phyloP scores from a whole-genome alignment of 805 yeast species.

The Myxozyma mucilagina region DNA sequence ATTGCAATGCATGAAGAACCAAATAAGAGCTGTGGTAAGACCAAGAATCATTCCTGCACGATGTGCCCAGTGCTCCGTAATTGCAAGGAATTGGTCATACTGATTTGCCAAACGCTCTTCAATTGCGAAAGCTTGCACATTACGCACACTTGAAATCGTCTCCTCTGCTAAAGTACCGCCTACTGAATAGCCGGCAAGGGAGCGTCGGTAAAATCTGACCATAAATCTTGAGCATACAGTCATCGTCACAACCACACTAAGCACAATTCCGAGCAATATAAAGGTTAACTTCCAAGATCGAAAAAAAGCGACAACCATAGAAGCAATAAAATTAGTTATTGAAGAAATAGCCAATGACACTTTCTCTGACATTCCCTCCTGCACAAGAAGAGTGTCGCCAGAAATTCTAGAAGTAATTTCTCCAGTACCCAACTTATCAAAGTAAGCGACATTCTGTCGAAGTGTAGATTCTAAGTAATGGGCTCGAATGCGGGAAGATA shows the following conservation, averaged over 20 bases:
- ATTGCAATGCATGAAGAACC: conserved; percentile 42
- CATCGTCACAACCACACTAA: conserved; percentile 39
- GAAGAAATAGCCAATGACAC: conserved; percentile 42
- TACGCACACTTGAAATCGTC: conserved; percentile 43
- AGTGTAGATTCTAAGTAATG: conserved; percentile 41
- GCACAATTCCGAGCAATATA: conserved; percentile 40
- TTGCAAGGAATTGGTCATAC: conserved; percentile 38
- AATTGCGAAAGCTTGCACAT: conserved; percentile 46
- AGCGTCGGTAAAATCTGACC: conserved; percentile 11
- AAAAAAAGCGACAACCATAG: conserved; percentile 43
- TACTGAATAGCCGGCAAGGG: conserved; percentile 13
- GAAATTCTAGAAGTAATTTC: conserved; percentile 48
- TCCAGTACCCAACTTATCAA: conserved; percentile 47
- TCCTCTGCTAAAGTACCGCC: conserved; percentile 45
- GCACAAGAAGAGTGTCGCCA: conserved; percentile 44
- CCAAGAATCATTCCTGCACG: conserved; percentile 36
- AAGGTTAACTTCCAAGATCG: conserved; percentile 44
- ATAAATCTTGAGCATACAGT: conserved; percentile 37
- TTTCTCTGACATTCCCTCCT: conserved; percentile 47
- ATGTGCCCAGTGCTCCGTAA: conserved; percentile 33
- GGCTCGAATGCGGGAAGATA: conserved; percentile 45
- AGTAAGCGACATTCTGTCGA: conserved; percentile 46
- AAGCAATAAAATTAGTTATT: conserved; percentile 43
- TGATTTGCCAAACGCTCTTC: conserved; percentile 41
- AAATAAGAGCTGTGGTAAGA: conserved; percentile 40